Conservation (phyloP, 441 rosid genomes). For the Corymbia calophylla region DNA sequence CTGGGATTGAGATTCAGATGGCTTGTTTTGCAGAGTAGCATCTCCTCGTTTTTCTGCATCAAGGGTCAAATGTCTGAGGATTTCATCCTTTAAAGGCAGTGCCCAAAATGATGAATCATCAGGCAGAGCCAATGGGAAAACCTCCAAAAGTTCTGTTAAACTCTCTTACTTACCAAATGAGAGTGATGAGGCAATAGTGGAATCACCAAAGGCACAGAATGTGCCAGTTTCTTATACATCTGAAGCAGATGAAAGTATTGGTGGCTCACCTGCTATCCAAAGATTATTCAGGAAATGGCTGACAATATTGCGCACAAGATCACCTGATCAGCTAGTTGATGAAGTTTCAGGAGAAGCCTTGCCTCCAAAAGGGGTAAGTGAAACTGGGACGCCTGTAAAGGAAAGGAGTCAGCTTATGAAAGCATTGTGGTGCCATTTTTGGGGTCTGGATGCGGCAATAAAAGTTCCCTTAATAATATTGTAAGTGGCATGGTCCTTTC, state of each 20-base stretch:
- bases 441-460: constrained; percentile 63
- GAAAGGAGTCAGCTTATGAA: constrained; percentile 29
- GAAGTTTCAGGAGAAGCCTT: constrained; percentile 42
- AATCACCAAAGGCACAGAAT: constrained; percentile 51
- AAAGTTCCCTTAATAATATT: constrained; percentile 67
- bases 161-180: constrained; percentile 70
- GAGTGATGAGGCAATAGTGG: constrained; percentile 42
- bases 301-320: constrained; percentile 45
- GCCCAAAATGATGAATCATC: constrained; percentile 56
- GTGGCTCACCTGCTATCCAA: constrained; percentile 68
- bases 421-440: constrained; percentile 40
- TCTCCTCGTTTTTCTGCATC: constrained; percentile 28
- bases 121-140: constrained; percentile 43
- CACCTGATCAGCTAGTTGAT: constrained; percentile 44
- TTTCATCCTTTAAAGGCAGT: constrained; percentile 74
- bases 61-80: constrained; percentile 44
- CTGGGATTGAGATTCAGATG: constrained; percentile 4
- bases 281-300: constrained; percentile 85
- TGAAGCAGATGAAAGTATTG: constrained; percentile 40
- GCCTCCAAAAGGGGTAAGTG: constrained; percentile 26
- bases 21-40: constrained; percentile 55
- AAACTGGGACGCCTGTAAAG: constrained; percentile 18
- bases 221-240: constrained; percentile 56
- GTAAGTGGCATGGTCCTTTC: constrained; percentile 39
- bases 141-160: constrained; percentile 44